These are phyloP conservation scores for Annulohypoxylon truncatum DNA, from an alignment of 2,329 filamentous ascomycete species.

Conservation along the genomic window DNA sequence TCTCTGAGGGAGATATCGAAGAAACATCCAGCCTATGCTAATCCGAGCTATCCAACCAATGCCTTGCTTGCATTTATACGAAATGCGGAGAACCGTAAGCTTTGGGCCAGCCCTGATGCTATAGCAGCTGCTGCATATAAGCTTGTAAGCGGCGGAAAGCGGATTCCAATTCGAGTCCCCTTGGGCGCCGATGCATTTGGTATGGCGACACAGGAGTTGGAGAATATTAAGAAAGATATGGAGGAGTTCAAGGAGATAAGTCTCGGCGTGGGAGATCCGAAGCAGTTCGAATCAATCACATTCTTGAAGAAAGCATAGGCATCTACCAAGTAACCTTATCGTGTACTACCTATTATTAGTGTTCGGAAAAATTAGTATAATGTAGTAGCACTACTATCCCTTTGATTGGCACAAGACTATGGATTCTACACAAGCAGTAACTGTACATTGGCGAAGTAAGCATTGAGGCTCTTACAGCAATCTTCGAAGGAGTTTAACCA, in stretches of 20 bases:
- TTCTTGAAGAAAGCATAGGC: conserved; percentile 7
- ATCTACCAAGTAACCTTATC: no score
- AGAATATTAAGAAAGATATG: conserved; percentile 48
- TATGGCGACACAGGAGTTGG: conserved; percentile 50
- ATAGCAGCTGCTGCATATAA: conserved; percentile 54
- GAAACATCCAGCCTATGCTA: conserved; percentile 55
- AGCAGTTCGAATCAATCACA: conserved; percentile 29
- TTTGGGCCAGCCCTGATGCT: conserved; percentile 50
- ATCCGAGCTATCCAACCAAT: conserved; percentile 45
- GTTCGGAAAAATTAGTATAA: no score
- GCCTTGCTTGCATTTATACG: conserved; percentile 47
- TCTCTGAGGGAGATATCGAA: conserved; percentile 49
- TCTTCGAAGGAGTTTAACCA: no score
- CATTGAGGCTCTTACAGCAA: no score
- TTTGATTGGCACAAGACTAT: no score
- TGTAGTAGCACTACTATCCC: no score
- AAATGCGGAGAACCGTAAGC: conserved; percentile 41
- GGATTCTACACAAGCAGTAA: no score
- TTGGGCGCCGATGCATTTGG: conserved; percentile 55
- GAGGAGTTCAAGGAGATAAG: conserved; percentile 53
- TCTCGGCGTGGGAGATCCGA: conserved; percentile 33
- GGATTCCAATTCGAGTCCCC: conserved; percentile 56
- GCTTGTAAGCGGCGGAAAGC: conserved; percentile 49
- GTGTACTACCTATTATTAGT: no score
- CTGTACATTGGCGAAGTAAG: no score